Conservation (phyloP, 352 stramenopile genomes). For the Peronospora farinosa region DNA sequence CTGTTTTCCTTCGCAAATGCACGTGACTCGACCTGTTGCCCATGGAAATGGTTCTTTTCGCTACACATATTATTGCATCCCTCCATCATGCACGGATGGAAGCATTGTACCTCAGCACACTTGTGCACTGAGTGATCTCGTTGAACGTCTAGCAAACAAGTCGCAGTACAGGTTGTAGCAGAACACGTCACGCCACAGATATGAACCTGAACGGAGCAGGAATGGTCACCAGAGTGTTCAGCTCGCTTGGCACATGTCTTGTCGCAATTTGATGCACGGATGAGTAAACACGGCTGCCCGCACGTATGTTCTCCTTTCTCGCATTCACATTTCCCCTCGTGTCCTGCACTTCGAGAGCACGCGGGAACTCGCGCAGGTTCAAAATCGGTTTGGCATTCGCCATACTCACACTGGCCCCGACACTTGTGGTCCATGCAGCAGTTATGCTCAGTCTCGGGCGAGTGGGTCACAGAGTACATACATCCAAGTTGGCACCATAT, state of each 20-base stretch:
- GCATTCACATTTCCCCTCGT: conserved; percentile 58
- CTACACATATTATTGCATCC: conserved; percentile 36
- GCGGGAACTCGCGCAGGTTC: conserved; percentile 4
- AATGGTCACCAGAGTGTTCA: conserved; percentile 31
- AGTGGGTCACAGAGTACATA: conserved; percentile 37
- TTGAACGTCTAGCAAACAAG: conserved; percentile 43
- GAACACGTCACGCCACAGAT: conserved; percentile 42
- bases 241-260: conserved; percentile 31
- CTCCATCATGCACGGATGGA: conserved; percentile 42
- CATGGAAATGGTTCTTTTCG: conserved; percentile 53
- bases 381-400: conserved; percentile 11
- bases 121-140: conserved; percentile 42
- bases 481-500: conserved; percentile 44
- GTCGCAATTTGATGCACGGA: conserved; percentile 39
- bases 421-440: conserved; percentile 46
- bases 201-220: conserved; percentile 50
- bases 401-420: conserved; percentile 33
- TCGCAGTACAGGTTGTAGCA: conserved; percentile 26
- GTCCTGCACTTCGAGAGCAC: conserved; percentile 40
- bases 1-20: conserved; percentile 21
- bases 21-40: conserved; percentile 12
- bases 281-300: conserved; percentile 24
- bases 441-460: conserved; percentile 25
- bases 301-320: conserved; percentile 52
- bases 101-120: conserved; percentile 43